These are phyloP conservation scores for Geosmithia putterillii DNA, from an alignment of 2,329 filamentous ascomycete genomes.

Conservation along the genomic window DNA sequence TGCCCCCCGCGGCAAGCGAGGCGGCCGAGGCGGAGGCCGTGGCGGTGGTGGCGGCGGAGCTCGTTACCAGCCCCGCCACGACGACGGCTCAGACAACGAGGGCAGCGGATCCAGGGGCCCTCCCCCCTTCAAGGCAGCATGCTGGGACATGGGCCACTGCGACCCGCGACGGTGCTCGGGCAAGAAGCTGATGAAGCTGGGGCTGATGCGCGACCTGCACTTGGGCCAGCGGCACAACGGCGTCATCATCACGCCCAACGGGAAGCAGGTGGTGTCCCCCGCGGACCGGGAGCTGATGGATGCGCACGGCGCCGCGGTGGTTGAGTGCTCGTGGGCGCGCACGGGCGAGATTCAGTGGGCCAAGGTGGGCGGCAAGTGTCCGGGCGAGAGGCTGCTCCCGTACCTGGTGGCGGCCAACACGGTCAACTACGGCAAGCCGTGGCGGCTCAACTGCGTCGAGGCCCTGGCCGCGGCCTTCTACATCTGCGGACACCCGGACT, in stretches of 20 bases:
- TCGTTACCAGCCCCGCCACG: slow-evolving; percentile 43
- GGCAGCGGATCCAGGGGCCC: slow-evolving; percentile 19
- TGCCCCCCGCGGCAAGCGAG: slow-evolving; percentile 63
- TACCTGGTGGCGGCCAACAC: slow-evolving; percentile 95
- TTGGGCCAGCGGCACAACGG: slow-evolving; percentile 86
- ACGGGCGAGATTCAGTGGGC: slow-evolving; percentile 84
- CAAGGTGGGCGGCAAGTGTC: slow-evolving; percentile 85
- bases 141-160: slow-evolving; percentile 96
- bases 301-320: slow-evolving; percentile 84
- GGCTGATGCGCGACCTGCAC: slow-evolving; percentile 85
- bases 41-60: slow-evolving; percentile 58
- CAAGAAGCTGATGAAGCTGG: slow-evolving; percentile 84
- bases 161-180: slow-evolving; percentile 94
- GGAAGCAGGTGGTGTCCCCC: slow-evolving; percentile 71
- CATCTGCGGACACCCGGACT: slow-evolving; percentile 85
- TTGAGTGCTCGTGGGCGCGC: slow-evolving; percentile 94
- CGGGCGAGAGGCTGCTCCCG: slow-evolving; percentile 73
- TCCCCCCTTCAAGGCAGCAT: slow-evolving; percentile 75
- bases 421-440: slow-evolving; percentile 94
- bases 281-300: slow-evolving; percentile 74
- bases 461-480: slow-evolving; percentile 84
- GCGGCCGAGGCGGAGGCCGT: slow-evolving; percentile 38
- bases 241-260: slow-evolving; percentile 91
- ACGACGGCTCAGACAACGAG: slow-evolving; percentile 27
- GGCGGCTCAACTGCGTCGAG: slow-evolving; percentile 91